Evolutionary conservation across 768 basidiomycete genomes (phyloP).

Genomic region (Agaricus blazei): DNA sequence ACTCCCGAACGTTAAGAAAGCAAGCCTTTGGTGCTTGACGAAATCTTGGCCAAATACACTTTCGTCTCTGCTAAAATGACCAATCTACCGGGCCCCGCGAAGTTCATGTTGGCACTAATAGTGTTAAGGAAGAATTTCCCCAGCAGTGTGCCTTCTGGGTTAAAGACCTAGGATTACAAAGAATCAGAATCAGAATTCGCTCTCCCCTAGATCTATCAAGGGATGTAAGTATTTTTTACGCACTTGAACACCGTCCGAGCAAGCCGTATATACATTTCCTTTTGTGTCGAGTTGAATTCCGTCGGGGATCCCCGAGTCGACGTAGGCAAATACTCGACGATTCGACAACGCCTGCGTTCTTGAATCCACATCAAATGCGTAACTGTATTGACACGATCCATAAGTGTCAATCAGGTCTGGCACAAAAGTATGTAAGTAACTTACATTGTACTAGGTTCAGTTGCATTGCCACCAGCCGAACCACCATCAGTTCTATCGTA

Average conservation of each 20-base stretch:
- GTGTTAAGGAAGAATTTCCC: constrained; percentile 59
- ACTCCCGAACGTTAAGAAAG: not conserved
- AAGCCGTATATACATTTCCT: constrained; percentile 64
- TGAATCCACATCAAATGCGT: constrained; percentile 63
- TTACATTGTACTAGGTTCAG: constrained; percentile 66
- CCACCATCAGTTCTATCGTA: constrained; percentile 48
- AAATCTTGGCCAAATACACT: constrained; percentile 41
- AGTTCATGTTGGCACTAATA: constrained; percentile 40
- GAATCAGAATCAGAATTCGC: not conserved
- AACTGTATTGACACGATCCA: constrained; percentile 30
- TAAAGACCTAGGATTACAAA: constrained; percentile 2
- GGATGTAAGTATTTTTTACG: constrained; percentile 8
- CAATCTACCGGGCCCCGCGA: constrained; percentile 36
- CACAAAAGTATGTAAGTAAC: constrained; percentile 16
- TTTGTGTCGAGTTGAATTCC: constrained; percentile 59
- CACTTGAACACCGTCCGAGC: constrained; percentile 64
- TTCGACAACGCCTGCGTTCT: constrained; percentile 46
- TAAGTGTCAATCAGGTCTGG: too few relatives aligned
- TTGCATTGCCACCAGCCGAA: constrained; percentile 40
- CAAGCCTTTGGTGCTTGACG: constrained; percentile 21
- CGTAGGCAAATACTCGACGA: constrained; percentile 63
- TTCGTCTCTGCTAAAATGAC: constrained; percentile 46
- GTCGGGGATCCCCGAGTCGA: constrained; percentile 62
- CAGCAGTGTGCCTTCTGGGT: constrained; percentile 45
- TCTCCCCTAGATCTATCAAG: too few relatives aligned